Base-by-base conservation (phyloP, 768 basidiomycete species). In the Tulasnella sp. region DNA sequence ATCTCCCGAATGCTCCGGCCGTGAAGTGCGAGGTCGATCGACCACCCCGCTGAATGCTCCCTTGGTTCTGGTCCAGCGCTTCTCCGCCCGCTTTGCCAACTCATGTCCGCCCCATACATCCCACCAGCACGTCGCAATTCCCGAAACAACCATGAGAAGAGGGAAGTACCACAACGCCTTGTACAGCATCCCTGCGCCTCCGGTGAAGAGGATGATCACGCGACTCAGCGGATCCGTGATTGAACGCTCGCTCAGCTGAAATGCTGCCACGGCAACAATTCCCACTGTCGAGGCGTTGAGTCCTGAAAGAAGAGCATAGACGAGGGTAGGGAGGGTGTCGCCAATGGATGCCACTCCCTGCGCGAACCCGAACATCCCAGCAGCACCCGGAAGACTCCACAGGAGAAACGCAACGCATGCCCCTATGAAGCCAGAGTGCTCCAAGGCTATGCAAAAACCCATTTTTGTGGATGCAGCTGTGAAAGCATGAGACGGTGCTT, bases 251-350 rank as follows among this genome's bases (percentile, higher is more conserved):
- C 86, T 81, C 20, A 89, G 86, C 79, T 88, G 87, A 37, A 86
- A 84, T 2, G 87, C 88, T 5, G 89, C 87, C 23, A 89, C 83
- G 1, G 87, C 87, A 74, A 89, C 87, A 11, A 89, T 82, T 0
- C 88, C 89, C 5, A 89, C 89, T 0, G 87, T 87, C 4, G 88
- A 85, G 0, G 88, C 87, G 80, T 90, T 89, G 26, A 90, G 81
- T 3, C 89, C 89, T 0, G 87, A 87, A 11, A 90, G 83, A 15
- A 89, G 82, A 23, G 87, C 87, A 76, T 87, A 87, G n/a, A 86
- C 88, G 29, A 86, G 83, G 3, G 81, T 81, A 3, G 89, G 89
- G 1, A 89, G 85, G 2, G 80, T 82, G 35, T 84, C 83, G 32
- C 84, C 83, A n/a, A 89, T 85, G 6, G 81, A 83, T 55, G 84